Evolutionary conservation across 139 green algal species (phyloP), one percentile per base, ranked within the genome.

Genomic region (Spirogloea muscicola): DNA sequence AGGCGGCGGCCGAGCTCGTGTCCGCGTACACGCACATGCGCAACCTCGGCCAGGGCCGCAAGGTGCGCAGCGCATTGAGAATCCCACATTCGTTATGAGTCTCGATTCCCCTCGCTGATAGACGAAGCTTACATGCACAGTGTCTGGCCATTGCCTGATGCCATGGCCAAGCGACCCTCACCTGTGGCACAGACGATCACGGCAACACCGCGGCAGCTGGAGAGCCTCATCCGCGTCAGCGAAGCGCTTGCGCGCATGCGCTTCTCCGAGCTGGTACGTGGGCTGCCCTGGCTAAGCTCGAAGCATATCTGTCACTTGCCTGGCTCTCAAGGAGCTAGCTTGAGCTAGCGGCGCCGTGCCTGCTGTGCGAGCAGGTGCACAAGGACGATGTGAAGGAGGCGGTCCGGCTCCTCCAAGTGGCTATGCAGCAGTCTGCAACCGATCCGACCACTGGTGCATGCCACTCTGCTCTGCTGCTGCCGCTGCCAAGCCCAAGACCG

Each of bases 181-280:
- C n/a, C n/a, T n/a, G n/a, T n/a, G n/a, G n/a, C n/a, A n/a, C 64
- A 91, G 81, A 81, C 84, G 36, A 90, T 95, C 68, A 90, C 87
- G 13, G 93, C 94, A 42, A 99, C 94, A 0, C 92, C 94, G 0
- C 87, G 94, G 21, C 92, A 97, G 87, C 86, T 97, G 57, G 92
- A 97, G 87, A 89, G 85, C 2, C 83, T 96, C 29, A 92, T 98
- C 61, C 87, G 94, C 29, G 78, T 97, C 42, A 86, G 79, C 18
- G 91, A 97, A 82, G 84, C 88, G 2, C 77, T 92, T 37, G 91
- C 92, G 6, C 84, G 88, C 63, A 95, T 97, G 89, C 71, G 72
- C 21, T 65, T 87, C 27, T 43, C 38, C 0, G 51, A 68, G 21
- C 44, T 25, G 61, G 74, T 82, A 34, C 9, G n/a, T n/a, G n/a